Evolutionary conservation across 108 stramenopile species (phyloP), one percentile per base, ranked within the genome.

Genomic region (Skeletonema potamos): DNA sequence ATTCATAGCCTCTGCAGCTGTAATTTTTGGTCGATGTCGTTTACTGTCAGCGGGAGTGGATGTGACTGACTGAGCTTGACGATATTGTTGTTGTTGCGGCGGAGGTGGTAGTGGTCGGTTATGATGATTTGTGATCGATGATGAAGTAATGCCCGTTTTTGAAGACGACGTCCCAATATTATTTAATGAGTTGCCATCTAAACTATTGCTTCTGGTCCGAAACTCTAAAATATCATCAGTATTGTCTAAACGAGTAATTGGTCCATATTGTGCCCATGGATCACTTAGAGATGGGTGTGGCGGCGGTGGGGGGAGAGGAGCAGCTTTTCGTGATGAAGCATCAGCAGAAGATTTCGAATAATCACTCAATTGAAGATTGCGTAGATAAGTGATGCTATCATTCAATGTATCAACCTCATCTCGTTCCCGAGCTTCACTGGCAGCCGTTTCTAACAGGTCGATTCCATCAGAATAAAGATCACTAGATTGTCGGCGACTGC

Each of bases 1-100:
- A 28, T 72, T 37, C 72, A 79, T 73, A 34, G 78, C 78, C 24
- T 62, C 72, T 1, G 63, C 51, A n/a, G 72, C 78, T 27, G 78
- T 73, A 58, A 79, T 43, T 18, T 67, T 62, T 28, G 64, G 78
- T 27, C 78, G 55, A n/a, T 55, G 17, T 27, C 57, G 61, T 37
- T 72, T 68, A 8, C 64, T 37, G 44, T 48, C 62, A 7, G 30
- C 22, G 9, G 71, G 61, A 30, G 67, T 62, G 18, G 71, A 66
- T 68, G 61, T 67, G 24, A 56, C 44, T 37, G 61, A 48, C 24
- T 5, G 1, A 26, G 26, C 2, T 13, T 68, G 22, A 32, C 71
- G 71, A 48, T 22, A 20, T 48, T 48, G 46, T 3, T 6, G 46
- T 22, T 48, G 46, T 7, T 48, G 20, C 39, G 39, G 39, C 7